Base-by-base conservation (phyloP, 2,329 filamentous ascomycete species). In the Aspergillus floridensis region DNA sequence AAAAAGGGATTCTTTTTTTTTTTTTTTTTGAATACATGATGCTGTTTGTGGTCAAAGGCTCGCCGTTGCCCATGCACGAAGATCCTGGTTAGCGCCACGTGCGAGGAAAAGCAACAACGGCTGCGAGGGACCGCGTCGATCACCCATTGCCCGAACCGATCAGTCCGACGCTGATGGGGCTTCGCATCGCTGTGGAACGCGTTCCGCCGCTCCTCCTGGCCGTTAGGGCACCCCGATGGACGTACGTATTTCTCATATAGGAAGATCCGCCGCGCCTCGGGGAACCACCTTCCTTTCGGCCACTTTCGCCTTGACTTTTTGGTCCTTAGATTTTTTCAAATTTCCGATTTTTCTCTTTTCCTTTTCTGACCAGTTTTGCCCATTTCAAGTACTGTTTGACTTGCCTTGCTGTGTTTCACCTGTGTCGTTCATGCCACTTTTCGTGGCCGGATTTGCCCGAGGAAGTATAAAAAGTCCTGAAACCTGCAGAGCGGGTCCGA, bases 21-120 rank as follows among this genome's bases (percentile, higher is more conserved):
- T 21, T 22, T 22, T 22, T 22, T 22, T 35, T 14, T 7, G 10
- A 14, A 35, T 26, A 2, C 24, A 35, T 14, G 10, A 14, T 14
- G 32, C 32, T 12, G 12, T 41, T 19, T 41, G 14, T 14, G 12
- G 12, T 16, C 6, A 16, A 41, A 5, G 53, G 53, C 55, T 53
- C 55, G 51, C 52, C 46, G 50, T 63, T 56, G 58, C 63, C 63
- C 56, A 66, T 74, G 72, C 71, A 74, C 73, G 69, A 70, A 67
- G 69, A 73, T 73, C 70, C 69, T 65, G 67, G 71, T 66, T 74
- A 74, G 70, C 70, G 70, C 72, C 72, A 75, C 72, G 71, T 74
- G 72, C 68, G 65, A 64, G 63, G 68, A 66, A 41, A 73, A 74
- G 68, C 68, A 69, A 70, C 69, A 72, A 73, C 72, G 71, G 71